Percentiles rank a stretch among this genome's conserved stretches.
phyloP scores from a whole-genome alignment of 345 rosid species.

The Eucalyptus leucophloia region DNA sequence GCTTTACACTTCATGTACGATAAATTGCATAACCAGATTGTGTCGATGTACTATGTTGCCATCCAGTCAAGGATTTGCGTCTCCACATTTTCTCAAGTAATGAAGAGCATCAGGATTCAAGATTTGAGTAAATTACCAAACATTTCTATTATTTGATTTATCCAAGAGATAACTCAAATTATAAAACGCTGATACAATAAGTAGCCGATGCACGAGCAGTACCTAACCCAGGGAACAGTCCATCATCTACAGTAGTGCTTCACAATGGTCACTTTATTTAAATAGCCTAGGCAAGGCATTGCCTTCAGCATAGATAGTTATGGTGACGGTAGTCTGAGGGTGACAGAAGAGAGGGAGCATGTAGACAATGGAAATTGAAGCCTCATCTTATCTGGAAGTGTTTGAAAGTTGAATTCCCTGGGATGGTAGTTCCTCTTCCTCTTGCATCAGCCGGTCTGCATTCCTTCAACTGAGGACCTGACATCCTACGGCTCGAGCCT shows the following conservation, averaged over 20 bases:
- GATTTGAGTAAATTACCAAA: neutral
- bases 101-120: neutral
- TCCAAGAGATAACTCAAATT: neutral
- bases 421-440: constrained; percentile 11
- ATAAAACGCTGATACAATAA: neutral
- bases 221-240: neutral
- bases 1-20: neutral
- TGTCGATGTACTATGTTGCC: neutral
- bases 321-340: neutral
- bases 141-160: neutral
- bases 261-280: neutral
- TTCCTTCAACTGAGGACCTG: constrained; percentile 11
- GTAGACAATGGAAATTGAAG: neutral
- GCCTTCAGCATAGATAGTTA: neutral
- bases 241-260: neutral
- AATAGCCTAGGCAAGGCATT: neutral
- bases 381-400: constrained; percentile 38
- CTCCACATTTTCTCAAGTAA: neutral
- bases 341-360: constrained; percentile 95
- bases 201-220: neutral
- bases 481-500: constrained; percentile 35
- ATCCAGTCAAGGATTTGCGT: neutral
- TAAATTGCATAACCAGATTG: neutral
- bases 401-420: constrained; percentile 17
- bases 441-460: constrained; percentile 24